phyloP scores from a whole-genome alignment of 2,329 filamentous ascomycete species.

The Arthrobotrys pseudoclavata region DNA sequence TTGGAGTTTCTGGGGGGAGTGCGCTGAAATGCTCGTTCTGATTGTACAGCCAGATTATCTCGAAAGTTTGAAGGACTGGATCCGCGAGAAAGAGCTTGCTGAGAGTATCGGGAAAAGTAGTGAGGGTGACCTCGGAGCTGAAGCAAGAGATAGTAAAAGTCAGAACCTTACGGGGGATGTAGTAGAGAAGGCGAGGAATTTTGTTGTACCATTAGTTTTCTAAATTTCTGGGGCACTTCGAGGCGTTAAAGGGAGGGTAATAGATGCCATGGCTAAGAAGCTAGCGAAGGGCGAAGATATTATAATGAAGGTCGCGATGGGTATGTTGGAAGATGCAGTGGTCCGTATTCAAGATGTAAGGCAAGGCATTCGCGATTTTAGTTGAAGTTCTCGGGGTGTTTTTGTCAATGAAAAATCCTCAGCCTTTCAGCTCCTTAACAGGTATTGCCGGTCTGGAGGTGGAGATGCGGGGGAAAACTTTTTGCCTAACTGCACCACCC shows the following conservation, averaged over 20 bases:
- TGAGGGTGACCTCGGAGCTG: no score
- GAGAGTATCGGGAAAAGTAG: background rate
- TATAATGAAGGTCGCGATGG: background rate
- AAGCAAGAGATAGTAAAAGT: no score
- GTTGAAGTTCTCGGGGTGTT: background rate
- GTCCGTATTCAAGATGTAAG: background rate
- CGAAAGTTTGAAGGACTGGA: background rate
- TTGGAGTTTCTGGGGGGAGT: slow-evolving; percentile 7
- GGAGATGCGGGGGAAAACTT: no score
- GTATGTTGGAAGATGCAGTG: background rate
- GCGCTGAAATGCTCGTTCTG: background rate
- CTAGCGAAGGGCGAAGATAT: background rate
- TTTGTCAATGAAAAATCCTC: background rate
- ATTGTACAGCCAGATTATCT: background rate
- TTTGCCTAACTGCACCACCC: no score
- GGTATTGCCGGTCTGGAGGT: no score
- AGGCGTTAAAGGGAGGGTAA: background rate
- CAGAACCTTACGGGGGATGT: background rate
- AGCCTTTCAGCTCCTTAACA: no score
- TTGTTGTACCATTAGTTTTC: slow-evolving; percentile 3
- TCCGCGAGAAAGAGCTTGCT: background rate
- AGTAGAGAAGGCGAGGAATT: slow-evolving; percentile 1
- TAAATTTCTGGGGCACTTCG: background rate
- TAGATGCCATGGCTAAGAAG: background rate
- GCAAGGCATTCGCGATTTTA: background rate